Conservation (phyloP, 2,329 filamentous ascomycete genomes). For the Escovopsis sp. region DNA sequence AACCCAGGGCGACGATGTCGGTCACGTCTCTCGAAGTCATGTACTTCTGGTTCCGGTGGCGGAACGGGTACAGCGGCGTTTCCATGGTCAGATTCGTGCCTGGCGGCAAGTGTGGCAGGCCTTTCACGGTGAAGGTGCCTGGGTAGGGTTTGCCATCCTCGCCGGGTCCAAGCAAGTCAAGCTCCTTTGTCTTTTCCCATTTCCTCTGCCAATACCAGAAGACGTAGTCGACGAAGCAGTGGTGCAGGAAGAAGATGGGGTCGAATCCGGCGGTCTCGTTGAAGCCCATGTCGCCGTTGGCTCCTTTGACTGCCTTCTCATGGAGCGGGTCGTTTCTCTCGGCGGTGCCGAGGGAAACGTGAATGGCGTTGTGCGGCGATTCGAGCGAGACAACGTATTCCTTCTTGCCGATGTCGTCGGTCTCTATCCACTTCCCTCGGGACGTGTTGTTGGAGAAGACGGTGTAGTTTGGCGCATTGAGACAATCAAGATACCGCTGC, state of each 20-base stretch:
- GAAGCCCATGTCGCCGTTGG: slow-evolving; percentile 20
- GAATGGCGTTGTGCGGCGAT: slow-evolving; percentile 14
- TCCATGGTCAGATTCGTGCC: slow-evolving; percentile 3
- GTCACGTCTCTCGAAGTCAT: slow-evolving; percentile 1
- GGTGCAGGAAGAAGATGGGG: slow-evolving; percentile 19
- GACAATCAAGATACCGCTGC: slow-evolving; percentile 8
- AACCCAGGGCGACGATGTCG: slow-evolving; percentile 7
- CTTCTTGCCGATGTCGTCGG: too few species aligned
- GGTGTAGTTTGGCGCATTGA: slow-evolving; percentile 18
- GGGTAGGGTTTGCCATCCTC: slow-evolving; percentile 1
- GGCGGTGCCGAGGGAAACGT: slow-evolving; percentile 16
- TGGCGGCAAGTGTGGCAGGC: slow-evolving; percentile 4
- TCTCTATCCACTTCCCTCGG: slow-evolving; percentile 7
- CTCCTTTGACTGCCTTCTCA: slow-evolving; percentile 7
- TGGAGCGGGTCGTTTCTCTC: slow-evolving; percentile 2
- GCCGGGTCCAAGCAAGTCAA: slow-evolving; percentile 4
- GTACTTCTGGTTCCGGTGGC: neutral
- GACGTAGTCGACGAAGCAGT: slow-evolving; percentile 15
- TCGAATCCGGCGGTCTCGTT: slow-evolving; percentile 20
- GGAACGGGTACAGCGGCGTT: slow-evolving; percentile 8
- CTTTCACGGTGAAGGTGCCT: slow-evolving; percentile 5
- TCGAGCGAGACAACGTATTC: slow-evolving; percentile 11
- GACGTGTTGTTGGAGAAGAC: slow-evolving; percentile 19
- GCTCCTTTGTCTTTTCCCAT: slow-evolving; percentile 1
- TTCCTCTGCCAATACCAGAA: slow-evolving; percentile 18